Conservation (phyloP, 257 asterid species). For the Verbascum thapsus region DNA sequence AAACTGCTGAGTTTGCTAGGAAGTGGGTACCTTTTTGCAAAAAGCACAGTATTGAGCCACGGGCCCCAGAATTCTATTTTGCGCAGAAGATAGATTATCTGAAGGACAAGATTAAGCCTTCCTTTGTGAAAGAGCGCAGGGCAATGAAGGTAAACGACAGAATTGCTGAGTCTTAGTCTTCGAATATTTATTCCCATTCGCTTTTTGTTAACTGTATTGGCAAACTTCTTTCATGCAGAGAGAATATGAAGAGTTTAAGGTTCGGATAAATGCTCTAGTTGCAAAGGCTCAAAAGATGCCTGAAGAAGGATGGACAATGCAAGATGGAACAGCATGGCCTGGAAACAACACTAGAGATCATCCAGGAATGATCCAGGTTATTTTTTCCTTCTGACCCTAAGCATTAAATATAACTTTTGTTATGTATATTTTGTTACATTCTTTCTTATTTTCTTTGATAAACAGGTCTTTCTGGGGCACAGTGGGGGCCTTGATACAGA, state of each 20-base stretch:
- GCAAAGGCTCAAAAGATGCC: slow-evolving; percentile 84
- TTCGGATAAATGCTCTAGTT: slow-evolving; percentile 68
- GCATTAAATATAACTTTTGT: slow-evolving; percentile 1
- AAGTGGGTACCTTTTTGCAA: slow-evolving; percentile 81
- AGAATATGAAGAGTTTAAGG: slow-evolving; percentile 76
- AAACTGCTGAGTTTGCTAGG: slow-evolving; percentile 72
- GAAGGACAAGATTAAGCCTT: slow-evolving; percentile 76
- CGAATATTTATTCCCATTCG: neutral
- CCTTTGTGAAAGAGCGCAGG: slow-evolving; percentile 73
- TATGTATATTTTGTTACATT: slow-evolving; percentile 12
- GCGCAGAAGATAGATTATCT: slow-evolving; percentile 69
- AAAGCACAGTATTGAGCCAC: slow-evolving; percentile 64
- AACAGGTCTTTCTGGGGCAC: slow-evolving; percentile 70
- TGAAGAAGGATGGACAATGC: slow-evolving; percentile 89
- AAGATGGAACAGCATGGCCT: slow-evolving; percentile 84
- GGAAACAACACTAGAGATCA: slow-evolving; percentile 75
- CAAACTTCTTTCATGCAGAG: slow-evolving; percentile 45
- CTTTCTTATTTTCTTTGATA: slow-evolving; percentile 11
- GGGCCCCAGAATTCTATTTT: slow-evolving; percentile 76
- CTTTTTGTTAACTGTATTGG: slow-evolving; percentile 15
- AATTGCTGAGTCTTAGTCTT: neutral
- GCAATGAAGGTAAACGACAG: slow-evolving; percentile 65
- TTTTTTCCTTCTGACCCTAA: neutral
- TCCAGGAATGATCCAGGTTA: slow-evolving; percentile 75
- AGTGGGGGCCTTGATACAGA: slow-evolving; percentile 72